A percentile compares a stretch with the other conserved stretches of the same genome.
Evolutionary conservation across 2,329 filamentous ascomycete species (phyloP).

Genomic region (Colletotrichum sojae): DNA sequence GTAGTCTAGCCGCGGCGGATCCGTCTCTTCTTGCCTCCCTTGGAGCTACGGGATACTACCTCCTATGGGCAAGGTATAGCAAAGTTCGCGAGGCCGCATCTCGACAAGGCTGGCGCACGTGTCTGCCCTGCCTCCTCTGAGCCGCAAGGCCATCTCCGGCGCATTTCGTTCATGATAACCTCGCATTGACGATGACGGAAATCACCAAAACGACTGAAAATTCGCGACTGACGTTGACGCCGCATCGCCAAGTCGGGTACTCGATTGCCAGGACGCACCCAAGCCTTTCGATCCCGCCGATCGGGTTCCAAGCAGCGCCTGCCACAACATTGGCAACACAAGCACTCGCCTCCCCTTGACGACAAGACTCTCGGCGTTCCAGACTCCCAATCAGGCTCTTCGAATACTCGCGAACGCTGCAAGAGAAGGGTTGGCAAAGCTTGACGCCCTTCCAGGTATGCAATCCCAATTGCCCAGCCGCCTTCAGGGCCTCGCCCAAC

Average conservation of each 20-base stretch:
- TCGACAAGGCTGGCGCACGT: neutral
- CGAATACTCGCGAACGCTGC: conserved; percentile 10
- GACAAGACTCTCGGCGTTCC: conserved; percentile 30
- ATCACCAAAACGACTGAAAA: neutral
- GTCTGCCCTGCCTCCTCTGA: neutral
- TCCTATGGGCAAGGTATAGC: too few species aligned
- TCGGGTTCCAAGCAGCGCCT: conserved; percentile 2
- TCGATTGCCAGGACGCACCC: conserved; percentile 34
- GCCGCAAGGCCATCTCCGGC: neutral
- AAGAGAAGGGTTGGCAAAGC: conserved; percentile 27
- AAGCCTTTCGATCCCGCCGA: conserved; percentile 27
- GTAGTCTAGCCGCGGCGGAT: neutral
- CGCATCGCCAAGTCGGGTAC: conserved; percentile 26
- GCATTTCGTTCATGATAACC: neutral
- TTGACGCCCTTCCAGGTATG: conserved; percentile 5
- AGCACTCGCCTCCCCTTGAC: conserved; percentile 9
- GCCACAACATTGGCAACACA: conserved; percentile 19
- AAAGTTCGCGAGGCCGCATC: neutral
- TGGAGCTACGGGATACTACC: too few species aligned
- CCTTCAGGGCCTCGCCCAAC: neutral
- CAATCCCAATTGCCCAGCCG: neutral
- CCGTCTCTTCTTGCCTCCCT: too few species aligned
- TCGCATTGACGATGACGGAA: neutral
- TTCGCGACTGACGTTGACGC: conserved; percentile 10
- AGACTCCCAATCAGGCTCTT: neutral